Conservation (phyloP, 148 eudicot species). For the Chenopodium formosanum region DNA sequence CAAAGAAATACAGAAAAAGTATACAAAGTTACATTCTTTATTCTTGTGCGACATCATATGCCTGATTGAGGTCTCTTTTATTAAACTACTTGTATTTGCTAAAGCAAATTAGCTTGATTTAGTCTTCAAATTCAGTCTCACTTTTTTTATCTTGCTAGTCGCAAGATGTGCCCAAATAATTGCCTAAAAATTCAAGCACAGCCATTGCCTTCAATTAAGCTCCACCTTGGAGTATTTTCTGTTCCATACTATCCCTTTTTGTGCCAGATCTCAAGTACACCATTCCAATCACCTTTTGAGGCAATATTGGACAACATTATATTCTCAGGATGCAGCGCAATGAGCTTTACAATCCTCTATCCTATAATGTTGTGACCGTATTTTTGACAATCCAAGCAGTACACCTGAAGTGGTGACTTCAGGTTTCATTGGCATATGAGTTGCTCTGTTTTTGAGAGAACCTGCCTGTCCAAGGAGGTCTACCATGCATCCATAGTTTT, state of each 20-base stretch:
- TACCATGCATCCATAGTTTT: constrained; percentile 83
- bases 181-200: background rate
- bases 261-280: constrained; percentile 48
- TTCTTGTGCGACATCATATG: background rate
- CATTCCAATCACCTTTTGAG: constrained; percentile 58
- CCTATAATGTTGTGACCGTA: constrained; percentile 61
- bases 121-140: background rate
- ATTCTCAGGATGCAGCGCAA: background rate
- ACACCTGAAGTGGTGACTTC: constrained; percentile 78
- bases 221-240: constrained; percentile 52
- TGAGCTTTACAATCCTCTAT: constrained; percentile 36
- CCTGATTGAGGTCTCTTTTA: background rate
- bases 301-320: constrained; percentile 57
- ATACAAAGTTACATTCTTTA: background rate
- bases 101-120: background rate
- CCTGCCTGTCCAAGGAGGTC: constrained; percentile 78
- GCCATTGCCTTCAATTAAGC: background rate
- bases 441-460: constrained; percentile 57
- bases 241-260: constrained; percentile 45
- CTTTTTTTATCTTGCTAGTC: background rate
- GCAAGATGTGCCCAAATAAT: background rate
- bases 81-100: background rate
- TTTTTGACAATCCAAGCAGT: constrained; percentile 59
- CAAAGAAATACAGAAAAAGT: background rate
- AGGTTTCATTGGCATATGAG: constrained; percentile 70